Conservation (phyloP, 139 green algal species). For the Chlorella sp. region DNA sequence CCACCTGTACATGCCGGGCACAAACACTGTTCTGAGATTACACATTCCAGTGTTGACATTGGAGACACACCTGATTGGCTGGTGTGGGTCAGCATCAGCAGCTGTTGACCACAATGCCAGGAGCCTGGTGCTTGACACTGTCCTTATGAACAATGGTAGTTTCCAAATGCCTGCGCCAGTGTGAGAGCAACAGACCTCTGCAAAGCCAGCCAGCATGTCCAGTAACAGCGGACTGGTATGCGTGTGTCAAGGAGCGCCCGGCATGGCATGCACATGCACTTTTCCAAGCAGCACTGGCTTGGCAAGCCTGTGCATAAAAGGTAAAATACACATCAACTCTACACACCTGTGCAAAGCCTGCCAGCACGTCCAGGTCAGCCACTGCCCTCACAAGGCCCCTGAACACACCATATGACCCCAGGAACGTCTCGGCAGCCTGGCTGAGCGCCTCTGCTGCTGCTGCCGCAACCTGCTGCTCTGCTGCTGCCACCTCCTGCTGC, state of each 20-base stretch:
- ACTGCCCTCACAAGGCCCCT: slow-evolving; percentile 19
- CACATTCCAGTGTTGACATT: not conserved
- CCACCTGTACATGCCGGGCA: too few species aligned
- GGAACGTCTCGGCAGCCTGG: too few species aligned
- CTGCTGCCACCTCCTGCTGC: too few species aligned
- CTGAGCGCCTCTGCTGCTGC: too few species aligned
- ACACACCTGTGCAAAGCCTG: slow-evolving; percentile 48
- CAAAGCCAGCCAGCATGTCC: too few species aligned
- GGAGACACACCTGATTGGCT: not conserved
- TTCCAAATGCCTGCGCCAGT: too few species aligned
- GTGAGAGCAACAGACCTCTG: too few species aligned
- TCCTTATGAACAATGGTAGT: not conserved
- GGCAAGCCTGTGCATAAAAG: too few species aligned
- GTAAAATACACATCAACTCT: too few species aligned
- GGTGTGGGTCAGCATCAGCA: not conserved
- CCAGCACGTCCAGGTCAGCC: slow-evolving; percentile 56
- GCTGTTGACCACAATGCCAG: not conserved
- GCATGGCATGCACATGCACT: not conserved
- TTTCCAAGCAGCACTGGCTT: not conserved
- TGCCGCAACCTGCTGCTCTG: too few species aligned
- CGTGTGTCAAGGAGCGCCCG: not conserved
- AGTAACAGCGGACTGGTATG: not conserved
- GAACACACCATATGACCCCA: not conserved
- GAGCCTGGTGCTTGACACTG: not conserved
- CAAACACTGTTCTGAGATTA: not conserved